Evolutionary conservation across 805 yeast species (phyloP), one percentile per base, ranked within the genome.

Genomic region (Yamadazyma paraphyllophila): DNA sequence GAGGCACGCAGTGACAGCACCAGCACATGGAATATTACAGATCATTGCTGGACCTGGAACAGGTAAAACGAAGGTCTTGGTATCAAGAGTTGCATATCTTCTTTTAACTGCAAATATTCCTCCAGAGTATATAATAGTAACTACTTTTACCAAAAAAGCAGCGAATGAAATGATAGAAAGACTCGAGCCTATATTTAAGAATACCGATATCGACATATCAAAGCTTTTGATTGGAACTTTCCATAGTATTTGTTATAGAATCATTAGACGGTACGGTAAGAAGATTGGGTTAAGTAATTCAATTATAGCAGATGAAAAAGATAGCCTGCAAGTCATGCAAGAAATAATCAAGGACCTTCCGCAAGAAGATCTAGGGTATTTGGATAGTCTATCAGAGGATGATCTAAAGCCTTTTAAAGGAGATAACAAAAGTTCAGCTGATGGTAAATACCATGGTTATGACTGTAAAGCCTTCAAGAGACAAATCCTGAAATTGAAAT

Each of bases 121-220:
- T 1, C 91, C 97, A 0, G 69, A 73, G 29, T 66, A 76, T 39
- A 75, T 94, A 14, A 77, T 92, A 1, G 94, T 91, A 15, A 88
- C 97, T 5, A 91, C 98, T 0, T 92, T 92, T 67, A 92, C 98
- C 10, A 87, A 88, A 55, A 88, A 86, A 56, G 98, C 99, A 0
- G 95, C 97, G 1, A 77, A 73, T 43, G 98, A 92, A 65, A 83
- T 92, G 87, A 65, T 70, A 10, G 84, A 80, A 27, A 71, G 98
- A 35, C 63, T 92, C 14, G 45, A 42, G 0, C 37, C 17, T 3
- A 31, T 77, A 41, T 54, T 81, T 7, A 41, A 57, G 6, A 63
- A 57, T 33, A 55, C 70, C 0, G 58, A 62, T 4, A 60, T 80
- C 44, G 64, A 71, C 30, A 52, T 71, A 2, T 60, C 69, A 1